Conservation (phyloP, 2,329 filamentous ascomycete genomes). For the Dothidotthia symphoricarpi region DNA sequence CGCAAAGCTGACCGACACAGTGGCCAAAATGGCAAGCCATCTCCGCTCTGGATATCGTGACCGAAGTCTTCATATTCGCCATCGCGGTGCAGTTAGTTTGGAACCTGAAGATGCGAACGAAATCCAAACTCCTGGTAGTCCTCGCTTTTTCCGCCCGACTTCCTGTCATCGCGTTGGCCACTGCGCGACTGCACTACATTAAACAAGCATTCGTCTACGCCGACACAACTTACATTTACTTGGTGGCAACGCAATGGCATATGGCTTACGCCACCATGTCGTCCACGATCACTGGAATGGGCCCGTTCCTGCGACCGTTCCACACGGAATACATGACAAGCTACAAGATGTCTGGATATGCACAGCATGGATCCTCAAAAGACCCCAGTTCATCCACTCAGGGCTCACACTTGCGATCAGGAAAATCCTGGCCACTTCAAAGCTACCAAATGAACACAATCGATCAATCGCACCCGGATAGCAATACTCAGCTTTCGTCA, state of each 20-base stretch:
- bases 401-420: background rate
- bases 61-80: constrained; percentile 28
- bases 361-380: too few relatives aligned
- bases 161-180: constrained; percentile 26
- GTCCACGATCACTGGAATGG: constrained; percentile 33
- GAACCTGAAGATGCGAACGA: constrained; percentile 28
- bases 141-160: constrained; percentile 33
- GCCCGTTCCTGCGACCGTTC: constrained; percentile 36
- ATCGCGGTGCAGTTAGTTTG: constrained; percentile 28
- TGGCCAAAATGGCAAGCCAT: constrained; percentile 33
- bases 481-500: too few relatives aligned
- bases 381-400: too few relatives aligned
- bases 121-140: constrained; percentile 28
- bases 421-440: constrained; percentile 12
- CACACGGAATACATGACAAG: constrained; percentile 23
- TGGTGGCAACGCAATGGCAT: constrained; percentile 38
- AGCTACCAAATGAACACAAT: constrained; percentile 12
- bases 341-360: constrained; percentile 13
- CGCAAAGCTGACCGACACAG: constrained; percentile 11
- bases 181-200: constrained; percentile 29
- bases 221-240: constrained; percentile 24
- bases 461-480: too few relatives aligned
- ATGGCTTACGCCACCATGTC: constrained; percentile 39
- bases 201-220: constrained; percentile 13
- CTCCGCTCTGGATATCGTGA: constrained; percentile 27